These are phyloP conservation scores for Trichophyton simii DNA, from an alignment of 2,329 filamentous ascomycete genomes.

Conservation along the genomic window DNA sequence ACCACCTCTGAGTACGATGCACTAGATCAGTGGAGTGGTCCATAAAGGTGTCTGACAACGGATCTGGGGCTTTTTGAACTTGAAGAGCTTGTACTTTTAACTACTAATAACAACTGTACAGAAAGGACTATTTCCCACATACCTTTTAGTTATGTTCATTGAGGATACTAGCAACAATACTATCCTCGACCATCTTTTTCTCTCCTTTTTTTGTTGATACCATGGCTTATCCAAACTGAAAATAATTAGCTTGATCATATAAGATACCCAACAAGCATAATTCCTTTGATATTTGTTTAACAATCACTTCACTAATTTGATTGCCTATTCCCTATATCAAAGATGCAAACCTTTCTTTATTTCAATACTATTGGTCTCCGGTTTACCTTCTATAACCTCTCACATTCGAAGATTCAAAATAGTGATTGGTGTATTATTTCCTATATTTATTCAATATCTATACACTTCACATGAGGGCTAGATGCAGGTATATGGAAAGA, in stretches of 20 bases:
- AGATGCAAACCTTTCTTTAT: neutral
- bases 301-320: neutral
- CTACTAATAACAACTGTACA: neutral
- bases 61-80: neutral
- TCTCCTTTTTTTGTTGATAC: neutral
- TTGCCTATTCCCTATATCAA: neutral
- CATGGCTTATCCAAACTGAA: neutral
- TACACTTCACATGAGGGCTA: neutral
- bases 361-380: neutral
- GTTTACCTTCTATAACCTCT: neutral
- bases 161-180: neutral
- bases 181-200: neutral
- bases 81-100: neutral
- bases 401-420: neutral
- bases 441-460: neutral
- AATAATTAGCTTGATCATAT: neutral
- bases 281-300: neutral
- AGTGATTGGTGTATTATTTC: neutral
- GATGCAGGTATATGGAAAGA: too few species aligned
- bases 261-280: neutral
- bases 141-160: too few species aligned
- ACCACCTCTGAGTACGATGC: conserved; percentile 21
- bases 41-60: neutral
- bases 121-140: neutral
- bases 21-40: conserved; percentile 9